These are phyloP conservation scores for Tieghemiomyces parasiticus DNA, from an alignment of 192 early-diverging fungal species.

Conservation along the genomic window DNA sequence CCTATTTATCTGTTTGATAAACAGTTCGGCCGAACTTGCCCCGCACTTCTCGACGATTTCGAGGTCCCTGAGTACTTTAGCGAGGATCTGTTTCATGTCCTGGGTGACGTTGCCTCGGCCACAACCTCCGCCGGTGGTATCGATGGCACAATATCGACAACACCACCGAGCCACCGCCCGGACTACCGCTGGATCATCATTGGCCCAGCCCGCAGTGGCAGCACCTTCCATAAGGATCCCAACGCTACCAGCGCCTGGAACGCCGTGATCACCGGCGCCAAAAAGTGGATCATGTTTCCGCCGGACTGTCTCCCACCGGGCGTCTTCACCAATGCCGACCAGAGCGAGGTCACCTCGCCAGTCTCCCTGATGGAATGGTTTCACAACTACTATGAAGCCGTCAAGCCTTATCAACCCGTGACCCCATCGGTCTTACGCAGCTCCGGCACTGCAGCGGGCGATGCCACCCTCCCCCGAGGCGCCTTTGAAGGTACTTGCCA, in stretches of 20 bases:
- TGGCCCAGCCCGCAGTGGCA: conserved; percentile 45
- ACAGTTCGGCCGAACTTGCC: conserved; percentile 28
- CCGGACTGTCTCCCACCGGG: conserved; percentile 50
- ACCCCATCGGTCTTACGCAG: conserved; percentile 15
- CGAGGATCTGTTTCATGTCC: conserved; percentile 43
- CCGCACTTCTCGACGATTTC: conserved; percentile 34
- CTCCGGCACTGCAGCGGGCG: no score
- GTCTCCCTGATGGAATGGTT: conserved; percentile 56
- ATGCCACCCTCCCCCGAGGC: no score
- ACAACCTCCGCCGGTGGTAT: neutral
- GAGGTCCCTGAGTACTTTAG: conserved; percentile 41
- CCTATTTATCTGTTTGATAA: conserved; percentile 61
- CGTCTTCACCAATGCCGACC: conserved; percentile 46
- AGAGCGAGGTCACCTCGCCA: conserved; percentile 53
- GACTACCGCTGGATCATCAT: conserved; percentile 59
- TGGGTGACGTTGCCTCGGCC: conserved; percentile 19
- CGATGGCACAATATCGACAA: no score
- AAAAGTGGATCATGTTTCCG: conserved; percentile 59
- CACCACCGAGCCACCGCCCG: no score
- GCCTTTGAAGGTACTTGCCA: conserved; percentile 45
- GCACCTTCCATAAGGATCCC: conserved; percentile 59
- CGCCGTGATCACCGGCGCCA: conserved; percentile 47
- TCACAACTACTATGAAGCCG: conserved; percentile 38
- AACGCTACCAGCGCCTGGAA: conserved; percentile 63
- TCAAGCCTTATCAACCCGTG: conserved; percentile 12